Base-by-base conservation (phyloP, 345 rosid species). In the Firmiana major region DNA sequence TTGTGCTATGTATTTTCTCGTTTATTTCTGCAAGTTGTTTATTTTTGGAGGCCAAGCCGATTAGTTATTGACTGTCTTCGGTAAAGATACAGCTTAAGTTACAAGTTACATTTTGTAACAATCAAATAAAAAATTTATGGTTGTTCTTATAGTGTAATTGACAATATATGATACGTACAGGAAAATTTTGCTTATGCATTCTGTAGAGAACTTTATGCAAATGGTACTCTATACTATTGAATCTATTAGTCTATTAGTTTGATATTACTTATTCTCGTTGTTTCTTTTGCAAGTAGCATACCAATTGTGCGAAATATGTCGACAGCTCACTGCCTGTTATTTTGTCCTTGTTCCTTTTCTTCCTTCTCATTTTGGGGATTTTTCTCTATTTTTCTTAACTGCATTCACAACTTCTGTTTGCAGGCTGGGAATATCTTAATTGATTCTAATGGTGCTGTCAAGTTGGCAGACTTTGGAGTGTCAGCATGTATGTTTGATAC, bases 401-500 rank as follows among this genome's bases (percentile, higher is more conserved):
- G 82, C 40, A 68, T 54, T 75, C 63, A 43, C 22, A 55, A 53
- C 53, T 60, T 76, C 26, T 49, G 9, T 83, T 55, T 85, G 82
- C 91, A 96, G 99, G 95, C 99, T 81, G 98, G 98, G 64, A 96
- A 96, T 77, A 92, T 96, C 82, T 87, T 96, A 79, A 65, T 96
- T 83, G 92, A 93, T 85, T 79, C 87, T 73, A 86, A 84, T 83
- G 99, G 99, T 77, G 77, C 90, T 36, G 91, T 95, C 81, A 95
- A 90, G 92, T 83, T 95, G 79, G 99, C 97, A 34, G 99, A 96
- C 84, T 96, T 93, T 82, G 98, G 99, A 54, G 99, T 96, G 70
- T 96, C 98, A 65, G 98, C 98, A 55, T 91, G 98, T 90, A 91
- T 96, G 98, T 96, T 93, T 88, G 98, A 96, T 83, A 82, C 97